Evolutionary conservation across 495 filamentous ascomycete genomes (phyloP), one percentile per base, ranked within the genome.

Genomic region (Xylaria scruposa): DNA sequence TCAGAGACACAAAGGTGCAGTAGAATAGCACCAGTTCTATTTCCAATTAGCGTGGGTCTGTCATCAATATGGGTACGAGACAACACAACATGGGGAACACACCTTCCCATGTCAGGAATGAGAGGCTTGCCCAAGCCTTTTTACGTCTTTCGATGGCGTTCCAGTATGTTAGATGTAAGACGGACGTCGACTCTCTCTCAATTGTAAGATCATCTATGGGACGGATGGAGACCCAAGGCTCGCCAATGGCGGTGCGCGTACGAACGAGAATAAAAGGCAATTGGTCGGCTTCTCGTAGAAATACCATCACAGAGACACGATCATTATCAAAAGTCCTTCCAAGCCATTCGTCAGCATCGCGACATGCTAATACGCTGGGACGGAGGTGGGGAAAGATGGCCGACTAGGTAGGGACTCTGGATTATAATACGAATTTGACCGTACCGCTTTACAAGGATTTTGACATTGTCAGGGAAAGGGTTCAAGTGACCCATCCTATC

Each of bases 21-120:
- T 91, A 92, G 78, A 97, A 96, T 1, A 93, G 82, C 15, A 94
- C 92, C 89, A 97, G 89, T 70, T 87, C 85, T 86, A 49, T 26
- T 59, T 24, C 31, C 0, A 19, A 65, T 81, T 53, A 75, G 77
- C 72, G 40, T 67, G 2, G n/a, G 19, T 46, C 33, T 15, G 53
- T 21, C 4, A 51, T 51, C 12, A 42, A 60, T 17, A n/a, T 15
- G 26, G 21, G 51, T 4, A 36, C 31, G 7, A 53, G 24, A 40
- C n/a, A 26, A 29, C 36, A 59, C 5, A 3, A 49, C 7, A 38
- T 19, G 33, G 9, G 51, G n/a, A 15, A 73, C 80, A 67, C 64
- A 86, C 87, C 85, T 81, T 89, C 87, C 86, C 86, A 89, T 5
- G 86, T 88, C 69, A 85, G 73, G 61, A 88, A 89, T 46, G 84